Percentiles rank a stretch among this genome's conserved stretches.
These are phyloP conservation scores for Sugiyamaella novakii DNA, from an alignment of 1,139 yeast species.

Conservation along the genomic window DNA sequence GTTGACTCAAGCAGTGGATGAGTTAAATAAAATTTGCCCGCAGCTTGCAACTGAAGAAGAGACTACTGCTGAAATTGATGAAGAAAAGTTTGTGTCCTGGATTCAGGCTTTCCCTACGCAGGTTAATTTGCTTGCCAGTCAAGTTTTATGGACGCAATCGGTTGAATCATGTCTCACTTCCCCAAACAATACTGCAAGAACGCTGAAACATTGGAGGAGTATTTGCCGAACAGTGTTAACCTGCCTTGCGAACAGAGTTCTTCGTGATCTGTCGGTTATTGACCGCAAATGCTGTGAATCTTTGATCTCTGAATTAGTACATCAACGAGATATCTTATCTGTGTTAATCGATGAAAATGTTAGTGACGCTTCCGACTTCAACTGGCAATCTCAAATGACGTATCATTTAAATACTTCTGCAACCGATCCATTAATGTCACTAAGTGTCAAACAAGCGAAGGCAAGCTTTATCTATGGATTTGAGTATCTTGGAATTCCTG, in stretches of 20 bases:
- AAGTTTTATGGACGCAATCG: conserved; percentile 56
- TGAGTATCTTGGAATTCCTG: conserved; percentile 80
- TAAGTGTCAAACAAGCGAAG: conserved; percentile 57
- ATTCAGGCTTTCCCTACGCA: conserved; percentile 56
- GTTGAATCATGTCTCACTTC: conserved; percentile 44
- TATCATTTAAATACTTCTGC: conserved; percentile 49
- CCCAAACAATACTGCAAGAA: conserved; percentile 2
- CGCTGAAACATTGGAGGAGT: conserved; percentile 4
- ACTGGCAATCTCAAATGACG: conserved; percentile 60
- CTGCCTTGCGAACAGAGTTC: conserved; percentile 40
- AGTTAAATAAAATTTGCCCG: conserved; percentile 21
- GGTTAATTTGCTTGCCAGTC: conserved; percentile 57
- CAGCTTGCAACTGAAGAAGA: conserved; percentile 24
- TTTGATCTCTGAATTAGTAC: conserved; percentile 66
- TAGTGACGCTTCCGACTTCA: conserved; percentile 34
- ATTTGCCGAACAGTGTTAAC: conserved; percentile 31
- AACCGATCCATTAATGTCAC: conserved; percentile 32
- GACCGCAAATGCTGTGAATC: conserved; percentile 57
- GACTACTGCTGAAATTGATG: conserved; percentile 15
- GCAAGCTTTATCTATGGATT: conserved; percentile 66
- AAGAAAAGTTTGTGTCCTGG: conserved; percentile 39
- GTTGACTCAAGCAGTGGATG: conserved; percentile 39
- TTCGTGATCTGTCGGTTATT: conserved; percentile 40
- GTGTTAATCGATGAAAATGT: conserved; percentile 34
- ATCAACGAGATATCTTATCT: conserved; percentile 53